Conservation (phyloP, 2,329 filamentous ascomycete genomes). For the Metarhizium guizhouense region DNA sequence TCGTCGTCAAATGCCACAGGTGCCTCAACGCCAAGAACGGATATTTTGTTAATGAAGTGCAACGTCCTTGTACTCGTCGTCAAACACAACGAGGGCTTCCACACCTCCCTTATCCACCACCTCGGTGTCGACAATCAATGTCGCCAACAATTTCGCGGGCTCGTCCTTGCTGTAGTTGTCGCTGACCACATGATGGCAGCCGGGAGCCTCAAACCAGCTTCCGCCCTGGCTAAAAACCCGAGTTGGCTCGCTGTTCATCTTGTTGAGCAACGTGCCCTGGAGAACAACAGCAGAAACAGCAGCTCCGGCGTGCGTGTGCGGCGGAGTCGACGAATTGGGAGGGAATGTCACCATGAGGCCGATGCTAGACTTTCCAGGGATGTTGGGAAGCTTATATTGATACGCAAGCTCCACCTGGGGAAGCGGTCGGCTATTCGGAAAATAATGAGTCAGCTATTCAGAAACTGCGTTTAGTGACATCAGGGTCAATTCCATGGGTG, state of each 20-base stretch:
- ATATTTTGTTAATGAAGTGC: too few species aligned
- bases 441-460: too few species aligned
- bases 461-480: neutral
- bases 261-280: slow-evolving; percentile 13
- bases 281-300: slow-evolving; percentile 11
- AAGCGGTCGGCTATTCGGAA: slow-evolving; percentile 1
- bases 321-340: slow-evolving; percentile 11
- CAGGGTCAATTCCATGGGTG: neutral
- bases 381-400: slow-evolving; percentile 13
- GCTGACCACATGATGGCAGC: slow-evolving; percentile 14
- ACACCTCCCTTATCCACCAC: slow-evolving; percentile 10
- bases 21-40: too few species aligned
- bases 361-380: slow-evolving; percentile 12
- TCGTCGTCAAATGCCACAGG: too few species aligned
- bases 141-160: slow-evolving; percentile 9
- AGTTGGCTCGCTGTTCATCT: slow-evolving; percentile 14
- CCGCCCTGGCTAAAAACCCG: slow-evolving; percentile 12
- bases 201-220: slow-evolving; percentile 14
- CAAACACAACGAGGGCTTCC: slow-evolving; percentile 10
- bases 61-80: slow-evolving; percentile 9
- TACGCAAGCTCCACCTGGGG: slow-evolving; percentile 9
- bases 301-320: slow-evolving; percentile 14
- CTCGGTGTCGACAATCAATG: slow-evolving; percentile 11
- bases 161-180: slow-evolving; percentile 12
- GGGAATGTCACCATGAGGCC: slow-evolving; percentile 14